Conservation (phyloP, 805 yeast genomes). For the Myxozyma mucilagina region DNA sequence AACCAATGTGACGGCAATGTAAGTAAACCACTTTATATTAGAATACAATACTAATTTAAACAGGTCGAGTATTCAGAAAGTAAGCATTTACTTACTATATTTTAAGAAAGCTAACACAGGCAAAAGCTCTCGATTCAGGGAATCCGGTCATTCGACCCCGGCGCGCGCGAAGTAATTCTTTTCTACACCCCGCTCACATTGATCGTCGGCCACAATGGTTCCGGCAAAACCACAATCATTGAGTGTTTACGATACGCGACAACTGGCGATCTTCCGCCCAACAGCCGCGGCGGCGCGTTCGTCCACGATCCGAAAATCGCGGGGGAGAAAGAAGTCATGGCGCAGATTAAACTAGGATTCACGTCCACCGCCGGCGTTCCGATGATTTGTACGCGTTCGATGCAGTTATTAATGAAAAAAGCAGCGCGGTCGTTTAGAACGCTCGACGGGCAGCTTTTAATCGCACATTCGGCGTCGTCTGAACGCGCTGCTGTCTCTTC, state of each 20-base stretch:
- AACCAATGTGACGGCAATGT: too few relatives aligned
- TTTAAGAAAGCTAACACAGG: background rate
- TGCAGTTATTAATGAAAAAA: constrained; percentile 68
- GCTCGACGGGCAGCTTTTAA: constrained; percentile 81
- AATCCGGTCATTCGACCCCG: constrained; percentile 86
- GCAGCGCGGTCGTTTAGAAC: constrained; percentile 79
- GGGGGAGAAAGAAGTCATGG: constrained; percentile 74
- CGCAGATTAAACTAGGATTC: constrained; percentile 88
- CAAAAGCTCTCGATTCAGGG: constrained; percentile 71
- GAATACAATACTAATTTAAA: background rate
- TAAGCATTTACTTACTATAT: background rate
- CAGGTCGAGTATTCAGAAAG: constrained; percentile 27
- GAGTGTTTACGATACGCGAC: constrained; percentile 93
- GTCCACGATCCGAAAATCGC: constrained; percentile 72
- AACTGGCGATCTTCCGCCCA: constrained; percentile 95
- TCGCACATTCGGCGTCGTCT: constrained; percentile 55
- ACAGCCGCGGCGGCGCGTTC: constrained; percentile 93
- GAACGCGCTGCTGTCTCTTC: constrained; percentile 75
- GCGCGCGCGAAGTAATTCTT: constrained; percentile 78
- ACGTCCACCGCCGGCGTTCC: constrained; percentile 67
- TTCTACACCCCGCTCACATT: constrained; percentile 89
- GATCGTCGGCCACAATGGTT: constrained; percentile 94
- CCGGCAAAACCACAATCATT: constrained; percentile 94
- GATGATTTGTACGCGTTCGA: constrained; percentile 84
- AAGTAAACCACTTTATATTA: too few relatives aligned